A percentile compares a stretch with the other conserved stretches of the same genome.
Conservation (phyloP, 1,284 basidiomycete genomes). For the Pisolithus thermaeus region DNA sequence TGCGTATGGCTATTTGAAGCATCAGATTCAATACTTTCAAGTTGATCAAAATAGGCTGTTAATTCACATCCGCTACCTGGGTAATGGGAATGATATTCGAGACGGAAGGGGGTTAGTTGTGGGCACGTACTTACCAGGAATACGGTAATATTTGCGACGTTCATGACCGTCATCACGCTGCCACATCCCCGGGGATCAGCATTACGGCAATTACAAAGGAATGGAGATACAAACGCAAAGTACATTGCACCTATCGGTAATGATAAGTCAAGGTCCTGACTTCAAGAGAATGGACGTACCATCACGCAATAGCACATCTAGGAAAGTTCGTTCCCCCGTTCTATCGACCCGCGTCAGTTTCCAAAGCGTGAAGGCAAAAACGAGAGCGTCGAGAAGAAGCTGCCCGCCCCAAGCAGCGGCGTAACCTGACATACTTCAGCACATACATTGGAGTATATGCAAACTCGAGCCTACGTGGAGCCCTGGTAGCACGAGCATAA, state of each 20-base stretch:
- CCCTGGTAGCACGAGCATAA: neutral
- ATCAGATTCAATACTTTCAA: no score
- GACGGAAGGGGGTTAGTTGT: neutral
- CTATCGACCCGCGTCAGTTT: neutral
- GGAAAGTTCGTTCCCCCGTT: neutral
- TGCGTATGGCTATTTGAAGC: neutral
- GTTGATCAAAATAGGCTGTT: neutral
- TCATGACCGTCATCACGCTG: slow-evolving; percentile 1
- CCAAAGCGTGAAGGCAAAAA: neutral
- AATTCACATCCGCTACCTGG: neutral
- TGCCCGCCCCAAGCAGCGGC: neutral
- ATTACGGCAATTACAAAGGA: neutral
- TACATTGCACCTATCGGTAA: neutral
- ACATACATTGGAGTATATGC: no score
- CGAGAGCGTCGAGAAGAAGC: neutral
- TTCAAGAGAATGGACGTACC: neutral
- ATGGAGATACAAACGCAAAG: neutral
- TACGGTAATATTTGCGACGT: neutral
- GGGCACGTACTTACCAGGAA: neutral
- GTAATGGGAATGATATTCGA: neutral
- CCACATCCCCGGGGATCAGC: neutral
- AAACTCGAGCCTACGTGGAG: neutral
- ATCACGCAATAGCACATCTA: neutral
- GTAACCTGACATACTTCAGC: neutral
- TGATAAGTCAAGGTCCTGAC: neutral